Base-by-base conservation (phyloP, 163 green algal genomes). In the Volvox carteri region DNA sequence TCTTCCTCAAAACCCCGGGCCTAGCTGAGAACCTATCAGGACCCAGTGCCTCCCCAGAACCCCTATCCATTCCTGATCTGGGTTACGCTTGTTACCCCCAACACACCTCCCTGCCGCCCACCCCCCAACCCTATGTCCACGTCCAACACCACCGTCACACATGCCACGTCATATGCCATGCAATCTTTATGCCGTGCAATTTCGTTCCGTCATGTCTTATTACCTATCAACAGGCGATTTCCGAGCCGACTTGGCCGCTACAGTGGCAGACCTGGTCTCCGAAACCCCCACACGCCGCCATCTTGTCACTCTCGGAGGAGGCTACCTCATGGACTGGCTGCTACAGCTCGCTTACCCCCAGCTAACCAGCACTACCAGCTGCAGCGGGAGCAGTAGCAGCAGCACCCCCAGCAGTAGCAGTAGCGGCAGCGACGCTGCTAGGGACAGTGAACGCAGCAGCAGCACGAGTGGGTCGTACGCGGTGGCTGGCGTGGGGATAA, bases 301-400 rank as follows among this genome's bases (percentile, higher is more conserved):
- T n/a, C 81, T 87, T 30, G 21, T 93, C 14, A 73, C 88, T 9
- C 70, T 92, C 1, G 88, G 91, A 16, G 89, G 85, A 48, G 54
- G 77, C 60, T 58, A 50, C 21, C 70, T 96, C 21, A 67, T 95
- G 46, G 92, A 95, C 33, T 94, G 92, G 80, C 88, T 96, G 46
- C 85, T 96, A 16, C 41, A 62, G 16, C 73, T 87, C n/a, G 92
- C 92, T 9, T 90, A 85, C 25, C 70, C 77, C 18, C 77, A 85
- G 14, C 68, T 74, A 3, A 41, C 75, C 42, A 6, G 81, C 89
- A 48, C 33, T 80, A 62, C 42, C 73, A 42, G 19, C 73, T 25
- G 28, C 73, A 30, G 37, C 48, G 0, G n/a, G 8, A 30, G 48
- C 30, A 21, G 33, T 48, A 35, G 5, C 48, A 48, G 16, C 46